Percentiles rank a stretch among this genome's conserved stretches.
Conservation (phyloP, 208 protist species). For the Crithidia sp. region DNA sequence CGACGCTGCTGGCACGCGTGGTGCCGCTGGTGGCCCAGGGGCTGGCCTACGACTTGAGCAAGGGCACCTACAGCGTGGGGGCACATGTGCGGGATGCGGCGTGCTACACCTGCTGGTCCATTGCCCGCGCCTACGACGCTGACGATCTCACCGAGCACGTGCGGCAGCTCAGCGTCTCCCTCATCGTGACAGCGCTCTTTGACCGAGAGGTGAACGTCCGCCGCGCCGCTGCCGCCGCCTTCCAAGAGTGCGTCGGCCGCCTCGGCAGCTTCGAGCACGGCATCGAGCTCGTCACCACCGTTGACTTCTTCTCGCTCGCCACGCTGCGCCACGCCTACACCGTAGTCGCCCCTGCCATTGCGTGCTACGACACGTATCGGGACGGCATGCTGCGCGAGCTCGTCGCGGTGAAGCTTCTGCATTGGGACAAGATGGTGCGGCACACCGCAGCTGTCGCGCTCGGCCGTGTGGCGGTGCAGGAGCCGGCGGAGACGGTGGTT, state of each 20-base stretch:
- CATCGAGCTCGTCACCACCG: conserved; percentile 95
- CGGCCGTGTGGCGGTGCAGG: conserved; percentile 53
- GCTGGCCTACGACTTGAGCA: conserved; percentile 94
- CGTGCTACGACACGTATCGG: conserved; percentile 83
- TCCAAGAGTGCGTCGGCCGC: conserved; percentile 94
- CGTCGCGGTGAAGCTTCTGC: conserved; percentile 78
- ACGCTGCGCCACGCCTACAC: conserved; percentile 92
- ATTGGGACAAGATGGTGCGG: conserved; percentile 92
- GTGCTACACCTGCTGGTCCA: conserved; percentile 98
- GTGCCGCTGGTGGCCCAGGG: conserved; percentile 82
- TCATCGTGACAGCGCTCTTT: conserved; percentile 88
- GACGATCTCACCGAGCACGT: conserved; percentile 86
- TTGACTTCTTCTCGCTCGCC: conserved; percentile 97
- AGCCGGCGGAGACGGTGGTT: conserved; percentile 25
- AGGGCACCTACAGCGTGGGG: conserved; percentile 96
- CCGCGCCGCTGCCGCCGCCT: conserved; percentile 91
- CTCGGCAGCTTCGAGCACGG: conserved; percentile 96
- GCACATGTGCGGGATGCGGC: conserved; percentile 98
- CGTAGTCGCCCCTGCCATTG: conserved; percentile 71
- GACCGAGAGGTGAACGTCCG: conserved; percentile 95
- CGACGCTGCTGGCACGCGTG: conserved; percentile 69
- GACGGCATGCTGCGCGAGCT: conserved; percentile 90
- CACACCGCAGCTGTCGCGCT: conserved; percentile 85
- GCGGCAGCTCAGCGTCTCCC: conserved; percentile 60
- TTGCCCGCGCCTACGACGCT: conserved; percentile 97